Conservation (phyloP, 805 yeast genomes). For the Candida incommunis region DNA sequence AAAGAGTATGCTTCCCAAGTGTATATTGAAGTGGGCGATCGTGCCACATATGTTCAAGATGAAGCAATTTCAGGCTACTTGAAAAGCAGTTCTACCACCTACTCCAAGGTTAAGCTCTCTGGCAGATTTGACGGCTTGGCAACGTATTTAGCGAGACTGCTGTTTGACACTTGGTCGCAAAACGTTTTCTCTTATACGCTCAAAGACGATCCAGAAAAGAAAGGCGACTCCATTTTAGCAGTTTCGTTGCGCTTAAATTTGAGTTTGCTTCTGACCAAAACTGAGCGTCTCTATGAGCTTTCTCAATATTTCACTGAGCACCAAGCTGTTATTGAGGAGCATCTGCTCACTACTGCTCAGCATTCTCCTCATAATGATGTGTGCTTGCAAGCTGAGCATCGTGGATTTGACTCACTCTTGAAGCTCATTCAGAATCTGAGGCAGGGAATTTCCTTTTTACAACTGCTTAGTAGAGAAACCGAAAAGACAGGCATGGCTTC, state of each 20-base stretch:
- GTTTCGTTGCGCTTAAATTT: not conserved
- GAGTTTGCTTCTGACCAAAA: not conserved
- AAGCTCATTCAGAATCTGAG: conserved; percentile 64
- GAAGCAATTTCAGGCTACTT: conserved; percentile 3
- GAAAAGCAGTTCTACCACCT: conserved; percentile 32
- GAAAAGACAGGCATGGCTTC: conserved; percentile 37
- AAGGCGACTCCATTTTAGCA: not conserved
- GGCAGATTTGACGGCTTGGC: conserved; percentile 86
- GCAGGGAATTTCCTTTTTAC: conserved; percentile 80
- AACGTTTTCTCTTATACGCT: conserved; percentile 12
- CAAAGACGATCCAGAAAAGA: not conserved
- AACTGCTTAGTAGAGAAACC: conserved; percentile 63
- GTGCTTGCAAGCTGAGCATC: conserved; percentile 66
- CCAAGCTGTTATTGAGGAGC: conserved; percentile 31
- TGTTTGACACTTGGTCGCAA: conserved; percentile 66
- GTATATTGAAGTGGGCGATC: conserved; percentile 23
- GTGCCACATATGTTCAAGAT: not conserved
- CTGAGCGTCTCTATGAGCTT: conserved; percentile 16
- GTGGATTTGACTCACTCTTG: conserved; percentile 67
- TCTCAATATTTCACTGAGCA: conserved; percentile 26
- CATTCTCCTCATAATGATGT: conserved; percentile 19
- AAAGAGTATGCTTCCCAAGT: conserved; percentile 20
- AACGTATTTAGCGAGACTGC: conserved; percentile 59
- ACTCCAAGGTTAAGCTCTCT: conserved; percentile 51
- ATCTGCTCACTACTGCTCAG: conserved; percentile 11